Evolutionary conservation across 192 early-diverging fungal genomes (phyloP).

Genomic region (Rhizophlyctis rosea): DNA sequence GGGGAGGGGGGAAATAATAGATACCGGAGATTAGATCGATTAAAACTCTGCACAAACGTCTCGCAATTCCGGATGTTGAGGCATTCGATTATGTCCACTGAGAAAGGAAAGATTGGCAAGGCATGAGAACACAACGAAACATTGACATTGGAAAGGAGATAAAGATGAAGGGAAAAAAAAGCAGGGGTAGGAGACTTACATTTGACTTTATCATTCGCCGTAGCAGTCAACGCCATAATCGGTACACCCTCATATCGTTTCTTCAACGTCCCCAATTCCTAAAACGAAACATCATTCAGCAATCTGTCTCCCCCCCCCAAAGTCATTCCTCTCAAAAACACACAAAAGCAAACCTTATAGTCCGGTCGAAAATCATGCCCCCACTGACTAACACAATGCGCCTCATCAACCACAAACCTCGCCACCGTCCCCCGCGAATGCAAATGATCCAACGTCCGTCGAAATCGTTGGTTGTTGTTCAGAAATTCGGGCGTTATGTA

Average conservation of each 20-base stretch:
- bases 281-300: not conserved
- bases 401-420: conserved; percentile 91
- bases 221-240: conserved; percentile 93
- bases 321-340: too few species aligned
- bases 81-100: conserved; percentile 72
- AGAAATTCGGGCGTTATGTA: conserved; percentile 89
- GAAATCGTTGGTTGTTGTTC: conserved; percentile 58
- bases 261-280: conserved; percentile 60
- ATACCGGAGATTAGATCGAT: conserved; percentile 74
- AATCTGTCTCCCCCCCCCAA: not conserved
- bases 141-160: too few species aligned
- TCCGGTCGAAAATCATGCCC: conserved; percentile 97
- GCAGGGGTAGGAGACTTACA: conserved; percentile 36
- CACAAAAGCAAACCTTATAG: conserved; percentile 56
- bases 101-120: too few species aligned
- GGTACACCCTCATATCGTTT: conserved; percentile 72
- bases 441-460: conserved; percentile 52
- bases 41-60: conserved; percentile 82
- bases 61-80: conserved; percentile 69
- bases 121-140: too few species aligned
- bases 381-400: conserved; percentile 95
- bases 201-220: conserved; percentile 86
- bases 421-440: conserved; percentile 64
- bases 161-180: too few species aligned
- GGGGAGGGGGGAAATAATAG: conserved; percentile 18